Base-by-base conservation (phyloP, 306 rosid species). In the Citrullus colocynthis region DNA sequence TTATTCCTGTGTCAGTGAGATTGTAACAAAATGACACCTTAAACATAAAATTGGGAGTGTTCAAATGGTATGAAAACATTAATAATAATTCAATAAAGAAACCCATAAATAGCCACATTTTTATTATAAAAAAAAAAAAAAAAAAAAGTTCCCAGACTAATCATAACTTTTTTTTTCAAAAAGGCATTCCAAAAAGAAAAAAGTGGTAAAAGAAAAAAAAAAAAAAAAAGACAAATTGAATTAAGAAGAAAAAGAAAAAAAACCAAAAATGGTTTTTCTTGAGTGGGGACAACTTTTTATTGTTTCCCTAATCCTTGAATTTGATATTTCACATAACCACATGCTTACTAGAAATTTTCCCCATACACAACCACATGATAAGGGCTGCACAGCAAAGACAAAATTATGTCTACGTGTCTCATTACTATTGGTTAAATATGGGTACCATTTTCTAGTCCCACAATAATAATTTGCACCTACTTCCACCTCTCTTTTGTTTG, bases 381-480 rank as follows among this genome's bases (percentile, higher is more conserved):
- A 32, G 62, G 63, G 52, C 62, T 51, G 28, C 58, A 51, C 3
- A 52, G 10, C 32, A 10, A 70, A 74, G 78, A 74, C 63, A 74
- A 52, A 24, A 74, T 37, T 16, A 8, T 28, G 7, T 32, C 18
- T 30, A 74, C 78, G 78, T 74, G 78, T 74, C 48, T 0, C 2
- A 5, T 5, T 74, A 0, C 9, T 9, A 52, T 54, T 74, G 18
- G 78, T 0, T 11, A 0, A 0, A 9, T 0, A 24, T 34, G 48
- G 62, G 30, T 15, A 63, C 77, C 42, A 4, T 28, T 7, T 15
- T 44, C 1, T 4, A 21, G 41, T 21, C 14, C 9, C 52, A 10
- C 48, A 8, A 51, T 74, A 52, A 74, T 74, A 32, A 17, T 74
- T 51, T 51, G 9, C 63, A 74, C 78, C 78, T 74, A 74, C 78